A percentile compares a stretch with the other conserved stretches of the same genome.
Evolutionary conservation across 345 rosid genomes (phyloP).

Genomic region (Eucalyptus caleyi): DNA sequence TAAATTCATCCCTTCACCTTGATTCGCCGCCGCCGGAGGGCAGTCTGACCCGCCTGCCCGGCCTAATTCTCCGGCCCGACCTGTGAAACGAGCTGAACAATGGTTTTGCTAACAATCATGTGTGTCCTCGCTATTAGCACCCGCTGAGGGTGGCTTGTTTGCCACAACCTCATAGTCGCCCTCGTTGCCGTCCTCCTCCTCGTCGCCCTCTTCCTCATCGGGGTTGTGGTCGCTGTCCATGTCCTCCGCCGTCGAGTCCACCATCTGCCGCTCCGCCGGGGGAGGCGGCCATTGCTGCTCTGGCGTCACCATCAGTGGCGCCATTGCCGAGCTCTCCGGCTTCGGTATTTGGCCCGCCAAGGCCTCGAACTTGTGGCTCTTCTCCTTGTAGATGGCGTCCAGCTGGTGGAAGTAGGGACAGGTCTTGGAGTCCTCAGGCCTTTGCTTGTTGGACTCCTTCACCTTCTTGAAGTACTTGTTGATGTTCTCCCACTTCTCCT

Average conservation of each 20-base stretch:
- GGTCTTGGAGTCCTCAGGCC: conserved; percentile 56
- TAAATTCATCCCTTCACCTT: neutral
- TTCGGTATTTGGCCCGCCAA: neutral
- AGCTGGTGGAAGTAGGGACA: conserved; percentile 59
- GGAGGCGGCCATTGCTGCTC: conserved; percentile 65
- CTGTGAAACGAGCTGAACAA: neutral
- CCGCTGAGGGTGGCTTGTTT: neutral
- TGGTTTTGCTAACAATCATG: neutral
- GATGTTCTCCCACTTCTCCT: conserved; percentile 79
- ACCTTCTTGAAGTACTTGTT: conserved; percentile 77
- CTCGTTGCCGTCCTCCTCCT: conserved; percentile 20
- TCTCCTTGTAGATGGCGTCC: conserved; percentile 40
- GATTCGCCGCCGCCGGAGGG: neutral
- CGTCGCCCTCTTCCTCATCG: conserved; percentile 18
- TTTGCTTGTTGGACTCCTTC: conserved; percentile 40
- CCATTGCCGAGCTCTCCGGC: conserved; percentile 14
- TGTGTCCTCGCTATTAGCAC: neutral
- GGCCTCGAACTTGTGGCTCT: neutral
- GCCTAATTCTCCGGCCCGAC: neutral
- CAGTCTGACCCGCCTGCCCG: neutral
- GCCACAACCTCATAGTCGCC: neutral
- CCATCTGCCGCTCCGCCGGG: neutral
- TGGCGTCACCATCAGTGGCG: conserved; percentile 47
- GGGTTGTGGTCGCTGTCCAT: neutral
- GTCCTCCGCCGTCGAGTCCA: conserved; percentile 6